Evolutionary conservation across 768 basidiomycete genomes (phyloP).

Genomic region (Collybia mongolica): DNA sequence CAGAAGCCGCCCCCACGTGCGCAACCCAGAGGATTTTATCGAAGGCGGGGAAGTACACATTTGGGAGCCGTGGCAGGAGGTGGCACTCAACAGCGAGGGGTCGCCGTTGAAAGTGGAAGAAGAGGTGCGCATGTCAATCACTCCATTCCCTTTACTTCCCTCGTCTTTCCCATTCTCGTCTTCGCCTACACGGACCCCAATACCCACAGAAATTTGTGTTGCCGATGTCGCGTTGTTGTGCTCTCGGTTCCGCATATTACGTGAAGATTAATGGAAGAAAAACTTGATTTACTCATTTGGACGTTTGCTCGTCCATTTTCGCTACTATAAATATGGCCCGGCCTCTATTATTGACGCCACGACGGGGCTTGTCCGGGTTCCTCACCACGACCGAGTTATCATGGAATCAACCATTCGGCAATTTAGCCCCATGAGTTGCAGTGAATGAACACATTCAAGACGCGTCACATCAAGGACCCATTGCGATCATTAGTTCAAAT

Average conservation of each 20-base stretch:
- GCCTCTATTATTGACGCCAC: no score
- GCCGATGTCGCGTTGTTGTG: conserved; percentile 25
- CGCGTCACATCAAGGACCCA: no score
- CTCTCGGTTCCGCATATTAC: conserved; percentile 26
- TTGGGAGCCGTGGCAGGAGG: conserved; percentile 53
- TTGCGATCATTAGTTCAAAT: no score
- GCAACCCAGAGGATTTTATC: conserved; percentile 35
- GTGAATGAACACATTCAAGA: no score
- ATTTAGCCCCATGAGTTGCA: no score
- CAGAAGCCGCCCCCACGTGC: conserved; percentile 19
- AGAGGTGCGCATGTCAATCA: conserved; percentile 1
- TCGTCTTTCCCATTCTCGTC: conserved; percentile 23
- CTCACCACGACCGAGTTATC: no score
- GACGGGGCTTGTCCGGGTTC: no score
- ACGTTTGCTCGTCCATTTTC: no score
- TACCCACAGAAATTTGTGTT: conserved; percentile 11
- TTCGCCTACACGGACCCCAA: conserved; percentile 17
- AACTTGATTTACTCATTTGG: no score
- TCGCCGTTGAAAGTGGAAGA: neutral
- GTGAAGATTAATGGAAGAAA: neutral
- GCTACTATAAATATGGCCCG: no score
- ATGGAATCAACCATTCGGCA: no score
- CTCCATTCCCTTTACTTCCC: conserved; percentile 16
- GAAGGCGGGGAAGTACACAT: conserved; percentile 39
- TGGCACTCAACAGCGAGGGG: conserved; percentile 21